Conservation (phyloP, 805 yeast species). For the Lipomyces mesembrius region DNA sequence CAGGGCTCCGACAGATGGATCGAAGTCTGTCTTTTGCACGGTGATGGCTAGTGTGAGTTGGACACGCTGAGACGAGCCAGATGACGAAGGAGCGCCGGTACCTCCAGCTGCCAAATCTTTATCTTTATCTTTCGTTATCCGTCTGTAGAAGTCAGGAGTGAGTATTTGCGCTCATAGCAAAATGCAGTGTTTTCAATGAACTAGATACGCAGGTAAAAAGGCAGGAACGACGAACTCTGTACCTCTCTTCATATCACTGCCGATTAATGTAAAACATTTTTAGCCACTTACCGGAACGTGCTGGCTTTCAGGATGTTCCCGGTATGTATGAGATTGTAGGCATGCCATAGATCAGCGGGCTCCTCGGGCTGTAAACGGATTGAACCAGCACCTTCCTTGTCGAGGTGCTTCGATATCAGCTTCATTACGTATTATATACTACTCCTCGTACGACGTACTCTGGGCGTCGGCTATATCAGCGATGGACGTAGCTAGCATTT, state of each 20-base stretch:
- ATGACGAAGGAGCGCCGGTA: constrained; percentile 42
- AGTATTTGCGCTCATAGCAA: not conserved
- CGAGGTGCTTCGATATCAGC: constrained; percentile 55
- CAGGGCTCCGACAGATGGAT: constrained; percentile 74
- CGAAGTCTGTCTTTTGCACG: constrained; percentile 76
- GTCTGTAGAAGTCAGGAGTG: constrained; percentile 16
- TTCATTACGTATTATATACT: constrained; percentile 55
- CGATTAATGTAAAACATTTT: constrained; percentile 40
- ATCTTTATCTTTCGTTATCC: constrained; percentile 24
- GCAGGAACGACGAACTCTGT: no score
- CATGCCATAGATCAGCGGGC: constrained; percentile 86
- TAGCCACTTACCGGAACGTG: constrained; percentile 66
- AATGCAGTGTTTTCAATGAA: not conserved
- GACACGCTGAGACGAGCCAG: constrained; percentile 54
- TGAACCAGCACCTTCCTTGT: constrained; percentile 66
- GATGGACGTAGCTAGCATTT: not conserved
- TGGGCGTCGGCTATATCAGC: not conserved
- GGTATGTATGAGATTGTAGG: constrained; percentile 76
- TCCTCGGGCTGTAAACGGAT: constrained; percentile 80
- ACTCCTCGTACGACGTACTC: not conserved
- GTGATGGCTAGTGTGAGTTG: constrained; percentile 62
- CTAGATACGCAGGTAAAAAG: not conserved
- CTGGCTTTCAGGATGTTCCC: constrained; percentile 75
- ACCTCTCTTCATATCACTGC: not conserved
- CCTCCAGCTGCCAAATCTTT: constrained; percentile 26